phyloP scores from a whole-genome alignment of 108 stramenopile species.

The Nannochloropsis oceanica region DNA sequence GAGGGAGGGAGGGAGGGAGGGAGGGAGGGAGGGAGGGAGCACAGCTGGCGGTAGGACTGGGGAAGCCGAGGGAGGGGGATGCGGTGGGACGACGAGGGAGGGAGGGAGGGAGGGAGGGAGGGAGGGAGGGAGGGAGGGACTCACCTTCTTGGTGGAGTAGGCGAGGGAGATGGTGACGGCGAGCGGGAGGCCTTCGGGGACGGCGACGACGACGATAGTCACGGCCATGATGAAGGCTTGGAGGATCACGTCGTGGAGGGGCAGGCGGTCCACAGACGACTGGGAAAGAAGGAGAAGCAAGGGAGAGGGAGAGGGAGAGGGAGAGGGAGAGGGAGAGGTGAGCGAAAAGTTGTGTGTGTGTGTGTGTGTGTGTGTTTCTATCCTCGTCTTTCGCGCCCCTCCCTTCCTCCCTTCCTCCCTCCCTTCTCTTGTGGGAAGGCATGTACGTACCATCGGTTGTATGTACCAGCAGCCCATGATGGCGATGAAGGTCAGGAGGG shows the following conservation, averaged over 20 bases:
- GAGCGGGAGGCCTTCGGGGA: conserved; percentile 95
- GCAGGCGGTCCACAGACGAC: conserved; percentile 3
- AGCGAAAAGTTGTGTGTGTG: neutral
- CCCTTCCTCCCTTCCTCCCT: neutral
- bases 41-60: neutral
- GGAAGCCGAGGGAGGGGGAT: conserved; percentile 56
- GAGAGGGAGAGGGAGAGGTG: neutral
- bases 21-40: neutral
- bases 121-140: conserved; percentile 35
- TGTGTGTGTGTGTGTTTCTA: neutral
- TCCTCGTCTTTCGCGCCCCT: neutral
- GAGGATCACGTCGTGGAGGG: conserved; percentile 51
- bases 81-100: conserved; percentile 14
- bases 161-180: conserved; percentile 90
- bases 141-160: conserved; percentile 74
- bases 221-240: conserved; percentile 95
- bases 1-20: neutral
- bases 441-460: neutral
- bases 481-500: conserved; percentile 22
- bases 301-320: neutral
- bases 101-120: neutral
- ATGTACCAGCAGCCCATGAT: conserved; percentile 25
- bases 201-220: conserved; percentile 91
- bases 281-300: neutral
- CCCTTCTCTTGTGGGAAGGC: neutral